phyloP scores from a whole-genome alignment of 2,329 filamentous ascomycete species.

The Colletotrichum sp. region DNA sequence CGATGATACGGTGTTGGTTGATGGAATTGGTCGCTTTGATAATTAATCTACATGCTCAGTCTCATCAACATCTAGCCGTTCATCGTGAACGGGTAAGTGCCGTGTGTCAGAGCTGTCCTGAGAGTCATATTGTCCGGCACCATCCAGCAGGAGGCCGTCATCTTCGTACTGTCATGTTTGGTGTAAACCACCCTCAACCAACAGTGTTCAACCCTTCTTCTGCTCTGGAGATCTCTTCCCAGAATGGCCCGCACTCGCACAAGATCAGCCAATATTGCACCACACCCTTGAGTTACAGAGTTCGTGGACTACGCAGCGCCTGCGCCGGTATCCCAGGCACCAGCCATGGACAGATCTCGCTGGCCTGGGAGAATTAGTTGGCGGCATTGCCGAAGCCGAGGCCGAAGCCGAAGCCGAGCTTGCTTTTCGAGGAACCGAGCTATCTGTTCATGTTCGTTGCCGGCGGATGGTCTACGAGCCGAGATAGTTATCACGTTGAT shows the following conservation, averaged over 20 bases:
- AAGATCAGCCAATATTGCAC: not conserved
- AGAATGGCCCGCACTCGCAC: not conserved
- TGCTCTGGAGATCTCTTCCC: not conserved
- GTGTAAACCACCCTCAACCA: not conserved
- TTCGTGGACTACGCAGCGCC: not conserved
- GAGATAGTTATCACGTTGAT: not conserved
- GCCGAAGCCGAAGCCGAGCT: not conserved
- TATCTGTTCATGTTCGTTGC: not conserved
- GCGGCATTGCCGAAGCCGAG: not conserved
- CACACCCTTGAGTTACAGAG: not conserved
- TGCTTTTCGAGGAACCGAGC: not conserved
- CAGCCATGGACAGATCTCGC: not conserved
- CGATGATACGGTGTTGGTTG: too few species aligned
- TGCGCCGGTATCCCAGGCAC: not conserved
- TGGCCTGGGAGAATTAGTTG: not conserved
- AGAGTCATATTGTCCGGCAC: not conserved
- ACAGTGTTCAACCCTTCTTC: accelerated
- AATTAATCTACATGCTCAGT: too few species aligned
- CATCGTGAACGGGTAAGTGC: not conserved
- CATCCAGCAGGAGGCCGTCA: not conserved
- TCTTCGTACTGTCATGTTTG: not conserved
- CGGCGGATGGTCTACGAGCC: not conserved
- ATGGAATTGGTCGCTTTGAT: too few species aligned
- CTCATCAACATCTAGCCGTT: not conserved
- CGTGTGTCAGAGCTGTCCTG: not conserved